Evolutionary conservation across 306 rosid genomes (phyloP).

Genomic region (Quercus rubra): DNA sequence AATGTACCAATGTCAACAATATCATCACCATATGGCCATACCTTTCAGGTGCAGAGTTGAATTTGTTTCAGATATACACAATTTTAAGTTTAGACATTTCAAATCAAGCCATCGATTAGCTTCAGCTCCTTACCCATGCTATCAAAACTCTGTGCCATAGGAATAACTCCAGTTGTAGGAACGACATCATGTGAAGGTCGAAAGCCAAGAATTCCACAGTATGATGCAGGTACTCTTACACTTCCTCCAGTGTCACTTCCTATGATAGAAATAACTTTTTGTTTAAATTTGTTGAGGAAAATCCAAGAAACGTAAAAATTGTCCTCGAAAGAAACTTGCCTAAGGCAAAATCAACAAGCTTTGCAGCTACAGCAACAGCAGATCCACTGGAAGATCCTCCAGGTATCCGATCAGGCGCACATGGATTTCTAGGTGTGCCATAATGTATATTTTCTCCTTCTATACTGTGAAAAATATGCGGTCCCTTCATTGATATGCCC

Average conservation of each 20-base stretch:
- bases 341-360: conserved; percentile 80
- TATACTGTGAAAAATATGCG: conserved; percentile 28
- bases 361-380: conserved; percentile 72
- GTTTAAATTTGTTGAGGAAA: conserved; percentile 4
- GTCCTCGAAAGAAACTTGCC: conserved; percentile 39
- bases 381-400: conserved; percentile 68
- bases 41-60: not conserved
- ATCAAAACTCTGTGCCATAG: conserved; percentile 92
- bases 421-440: conserved; percentile 53
- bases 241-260: conserved; percentile 98
- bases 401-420: conserved; percentile 46
- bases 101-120: not conserved
- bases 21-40: not conserved
- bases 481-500: not conserved
- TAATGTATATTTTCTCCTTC: conserved; percentile 52
- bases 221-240: conserved; percentile 87
- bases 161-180: conserved; percentile 65
- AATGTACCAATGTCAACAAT: not conserved
- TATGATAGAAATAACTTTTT: conserved; percentile 15
- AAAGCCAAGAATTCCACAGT: conserved; percentile 89
- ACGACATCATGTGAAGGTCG: conserved; percentile 81
- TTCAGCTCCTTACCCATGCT: conserved; percentile 64
- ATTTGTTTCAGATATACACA: not conserved
- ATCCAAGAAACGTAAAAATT: conserved; percentile 10
- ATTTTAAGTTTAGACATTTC: not conserved